A percentile compares a stretch with the other conserved stretches of the same genome.
Conservation (phyloP, 2,329 filamentous ascomycete species). For the Aureobasidium sp. region DNA sequence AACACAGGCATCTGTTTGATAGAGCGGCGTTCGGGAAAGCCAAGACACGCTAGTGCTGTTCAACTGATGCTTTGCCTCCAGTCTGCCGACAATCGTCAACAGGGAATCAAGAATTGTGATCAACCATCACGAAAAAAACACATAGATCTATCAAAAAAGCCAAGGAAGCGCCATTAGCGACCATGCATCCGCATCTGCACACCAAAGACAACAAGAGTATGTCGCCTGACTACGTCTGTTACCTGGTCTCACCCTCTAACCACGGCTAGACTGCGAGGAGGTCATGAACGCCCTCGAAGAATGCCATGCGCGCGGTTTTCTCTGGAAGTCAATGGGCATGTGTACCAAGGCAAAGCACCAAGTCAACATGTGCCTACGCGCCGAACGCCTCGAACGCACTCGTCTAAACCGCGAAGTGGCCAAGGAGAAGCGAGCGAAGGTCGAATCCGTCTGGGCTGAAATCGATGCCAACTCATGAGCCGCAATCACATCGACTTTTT, state of each 20-base stretch:
- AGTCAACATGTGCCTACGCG: slow-evolving; percentile 76
- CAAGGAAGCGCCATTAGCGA: slow-evolving; percentile 3
- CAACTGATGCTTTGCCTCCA: slow-evolving; percentile 1
- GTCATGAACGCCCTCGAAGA: slow-evolving; percentile 91
- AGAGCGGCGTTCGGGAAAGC: slow-evolving; percentile 7
- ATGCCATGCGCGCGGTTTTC: slow-evolving; percentile 85
- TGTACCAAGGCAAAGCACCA: slow-evolving; percentile 81
- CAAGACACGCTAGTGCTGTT: slow-evolving; percentile 8
- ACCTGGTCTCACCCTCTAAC: slow-evolving; percentile 11
- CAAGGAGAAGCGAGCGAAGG: slow-evolving; percentile 59
- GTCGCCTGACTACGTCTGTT: slow-evolving; percentile 17
- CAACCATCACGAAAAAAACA: slow-evolving; percentile 8
- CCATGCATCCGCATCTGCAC: slow-evolving; percentile 96
- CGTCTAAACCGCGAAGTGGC: slow-evolving; percentile 64
- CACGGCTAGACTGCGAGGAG: slow-evolving; percentile 73
- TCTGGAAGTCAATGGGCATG: slow-evolving; percentile 83
- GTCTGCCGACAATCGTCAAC: not conserved
- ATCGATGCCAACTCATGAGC: slow-evolving; percentile 60
- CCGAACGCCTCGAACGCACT: slow-evolving; percentile 70
- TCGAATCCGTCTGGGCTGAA: slow-evolving; percentile 71
- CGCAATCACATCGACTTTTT: not conserved
- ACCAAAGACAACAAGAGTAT: slow-evolving; percentile 84
- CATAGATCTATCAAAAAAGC: not conserved
- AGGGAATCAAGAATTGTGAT: not conserved
- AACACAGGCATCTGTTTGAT: not conserved